These are phyloP conservation scores for Murraya koenigii DNA, from an alignment of 345 rosid genomes.

Conservation along the genomic window DNA sequence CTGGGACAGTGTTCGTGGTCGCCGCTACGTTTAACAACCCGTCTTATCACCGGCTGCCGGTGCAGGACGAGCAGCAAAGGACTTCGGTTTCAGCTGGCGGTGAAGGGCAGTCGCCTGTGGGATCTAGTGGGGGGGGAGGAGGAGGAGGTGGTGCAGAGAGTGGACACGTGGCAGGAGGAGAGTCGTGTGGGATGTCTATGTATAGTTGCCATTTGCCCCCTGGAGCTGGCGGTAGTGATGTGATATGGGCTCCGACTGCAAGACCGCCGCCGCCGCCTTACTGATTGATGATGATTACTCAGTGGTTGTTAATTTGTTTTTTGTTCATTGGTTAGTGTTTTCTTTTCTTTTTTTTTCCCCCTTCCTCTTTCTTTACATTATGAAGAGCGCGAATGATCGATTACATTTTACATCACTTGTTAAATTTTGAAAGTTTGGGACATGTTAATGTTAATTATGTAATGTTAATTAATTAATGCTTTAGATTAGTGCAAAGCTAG, in stretches of 20 bases:
- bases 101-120: conserved; percentile 49
- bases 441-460: neutral
- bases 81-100: conserved; percentile 44
- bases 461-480: neutral
- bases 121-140: conserved; percentile 46
- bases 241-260: conserved; percentile 72
- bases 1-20: conserved; percentile 63
- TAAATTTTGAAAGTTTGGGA: neutral
- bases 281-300: conserved; percentile 12
- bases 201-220: conserved; percentile 58
- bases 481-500: no score
- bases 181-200: conserved; percentile 59
- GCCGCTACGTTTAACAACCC: conserved; percentile 82
- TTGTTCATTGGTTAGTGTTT: neutral
- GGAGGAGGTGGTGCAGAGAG: conserved; percentile 57
- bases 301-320: neutral
- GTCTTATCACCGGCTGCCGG: conserved; percentile 54
- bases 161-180: conserved; percentile 47
- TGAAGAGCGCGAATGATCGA: no score
- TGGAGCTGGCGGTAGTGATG: conserved; percentile 44
- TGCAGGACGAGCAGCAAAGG: conserved; percentile 40
- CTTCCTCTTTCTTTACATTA: no score
- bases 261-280: conserved; percentile 54
- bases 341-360: neutral
- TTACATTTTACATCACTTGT: no score